Evolutionary conservation across 2,329 filamentous ascomycete genomes (phyloP).

Genomic region (Colletotrichum sp.): DNA sequence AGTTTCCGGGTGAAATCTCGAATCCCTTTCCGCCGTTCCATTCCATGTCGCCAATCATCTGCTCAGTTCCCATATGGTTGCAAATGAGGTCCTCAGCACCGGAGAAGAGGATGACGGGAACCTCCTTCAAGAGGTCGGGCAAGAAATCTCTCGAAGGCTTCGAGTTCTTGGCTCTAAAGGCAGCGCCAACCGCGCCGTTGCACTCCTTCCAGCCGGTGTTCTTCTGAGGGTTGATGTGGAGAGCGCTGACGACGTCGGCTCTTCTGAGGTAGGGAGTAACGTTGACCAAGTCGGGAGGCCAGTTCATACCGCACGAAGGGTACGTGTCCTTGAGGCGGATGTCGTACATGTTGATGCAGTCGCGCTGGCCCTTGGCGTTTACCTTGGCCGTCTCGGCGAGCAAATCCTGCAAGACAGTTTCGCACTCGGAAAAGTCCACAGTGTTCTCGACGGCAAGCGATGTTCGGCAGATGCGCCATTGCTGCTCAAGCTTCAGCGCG

Average conservation of each 20-base stretch:
- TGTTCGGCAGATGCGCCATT: constrained; percentile 73
- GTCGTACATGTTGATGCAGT: constrained; percentile 97
- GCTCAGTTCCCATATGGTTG: constrained; percentile 94
- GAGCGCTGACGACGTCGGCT: constrained; percentile 76
- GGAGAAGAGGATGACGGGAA: constrained; percentile 88
- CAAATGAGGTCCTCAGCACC: constrained; percentile 95
- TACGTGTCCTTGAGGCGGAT: constrained; percentile 81
- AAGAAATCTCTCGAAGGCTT: constrained; percentile 76
- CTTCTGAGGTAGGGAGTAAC: constrained; percentile 87
- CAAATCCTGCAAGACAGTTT: constrained; percentile 76
- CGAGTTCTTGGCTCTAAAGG: constrained; percentile 75
- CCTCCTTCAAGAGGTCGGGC: constrained; percentile 76
- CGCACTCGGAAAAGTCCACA: constrained; percentile 76
- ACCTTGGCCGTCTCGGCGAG: constrained; percentile 67
- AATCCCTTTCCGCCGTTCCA: constrained; percentile 95
- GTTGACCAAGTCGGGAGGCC: constrained; percentile 83
- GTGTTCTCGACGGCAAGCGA: constrained; percentile 56
- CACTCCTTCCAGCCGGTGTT: constrained; percentile 92
- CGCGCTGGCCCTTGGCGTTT: constrained; percentile 50
- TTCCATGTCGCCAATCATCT: constrained; percentile 85
- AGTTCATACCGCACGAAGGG: constrained; percentile 94
- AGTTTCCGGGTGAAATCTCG: constrained; percentile 83
- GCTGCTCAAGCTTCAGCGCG: constrained; percentile 69
- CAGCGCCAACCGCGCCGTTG: constrained; percentile 74
- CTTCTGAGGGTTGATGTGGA: constrained; percentile 84